Evolutionary conservation across 2,329 filamentous ascomycete species (phyloP), one percentile per base, ranked within the genome.

Genomic region (Nemania sp.): DNA sequence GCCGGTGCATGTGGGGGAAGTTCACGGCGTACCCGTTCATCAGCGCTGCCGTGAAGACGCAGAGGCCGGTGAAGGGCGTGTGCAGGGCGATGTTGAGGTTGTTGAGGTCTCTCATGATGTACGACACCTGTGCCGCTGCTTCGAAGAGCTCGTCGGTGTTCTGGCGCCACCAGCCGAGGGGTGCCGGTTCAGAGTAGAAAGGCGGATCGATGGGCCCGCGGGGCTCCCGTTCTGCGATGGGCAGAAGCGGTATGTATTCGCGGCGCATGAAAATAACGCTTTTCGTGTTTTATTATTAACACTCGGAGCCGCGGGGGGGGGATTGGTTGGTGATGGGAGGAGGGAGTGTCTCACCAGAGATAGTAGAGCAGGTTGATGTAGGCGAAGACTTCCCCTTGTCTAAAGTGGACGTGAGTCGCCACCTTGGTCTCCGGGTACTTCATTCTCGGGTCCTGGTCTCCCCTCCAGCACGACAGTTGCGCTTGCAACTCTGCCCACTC

Each of bases 321-420:
- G n/a, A n/a, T n/a, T n/a, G 12, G 5, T 35, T 7, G 12, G 25
- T 40, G 9, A 29, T 12, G 1, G 13, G 6, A 17, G 5, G n/a
- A 18, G 15, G 40, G 13, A 35, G n/a, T 20, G 7, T 58, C 60
- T 60, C 17, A 61, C 63, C 57, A 59, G 15, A 65, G 60, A n/a
- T 65, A 63, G 25, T 63, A 61, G 2, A 63, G 52, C 39, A 63
- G 48, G 25, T 63, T 65, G 17, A 63, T 65, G 49, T 65, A 63
- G n/a, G 60, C 60, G 39, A 65, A 65, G 3, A 60, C 60, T 17
- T 65, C 60, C 3, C 60, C 63, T 52, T 63, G 60, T 34, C 60
- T 45, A 15, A 65, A 65, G 29, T 63, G 60, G 18, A 58, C 60
- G 10, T 65, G 63, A 17, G 48, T 57, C 4, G 63, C 54, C 1